Evolutionary conservation across 306 rosid species (phyloP).

Genomic region (Luffa acutangula): DNA sequence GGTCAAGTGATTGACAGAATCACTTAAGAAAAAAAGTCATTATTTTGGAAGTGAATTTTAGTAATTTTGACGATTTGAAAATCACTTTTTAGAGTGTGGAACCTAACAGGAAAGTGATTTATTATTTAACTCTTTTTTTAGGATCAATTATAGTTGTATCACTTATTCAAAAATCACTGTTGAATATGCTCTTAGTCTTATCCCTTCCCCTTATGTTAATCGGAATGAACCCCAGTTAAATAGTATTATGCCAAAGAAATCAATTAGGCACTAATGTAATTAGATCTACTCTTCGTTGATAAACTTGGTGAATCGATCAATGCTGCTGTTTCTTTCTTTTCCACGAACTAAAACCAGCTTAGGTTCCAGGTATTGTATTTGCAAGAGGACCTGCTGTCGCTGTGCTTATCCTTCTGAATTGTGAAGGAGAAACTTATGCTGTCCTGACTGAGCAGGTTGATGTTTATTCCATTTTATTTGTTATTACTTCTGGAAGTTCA

Average conservation of each 20-base stretch:
- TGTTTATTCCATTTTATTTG: not conserved
- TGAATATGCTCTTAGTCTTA: not conserved
- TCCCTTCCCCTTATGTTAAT: not conserved
- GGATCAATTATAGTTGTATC: not conserved
- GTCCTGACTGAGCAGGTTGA: slow-evolving; percentile 88
- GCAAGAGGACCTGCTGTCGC: slow-evolving; percentile 96
- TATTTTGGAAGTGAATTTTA: not conserved
- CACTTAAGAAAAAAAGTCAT: not conserved
- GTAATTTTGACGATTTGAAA: not conserved
- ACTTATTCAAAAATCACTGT: not conserved
- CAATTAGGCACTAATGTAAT: not conserved
- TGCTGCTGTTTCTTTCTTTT: slow-evolving; percentile 16
- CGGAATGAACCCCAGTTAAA: not conserved
- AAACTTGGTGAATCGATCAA: not conserved
- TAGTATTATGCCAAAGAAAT: not conserved
- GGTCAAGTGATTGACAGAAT: not conserved
- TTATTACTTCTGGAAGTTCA: not conserved
- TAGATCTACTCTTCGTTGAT: not conserved
- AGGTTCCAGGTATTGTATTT: slow-evolving; percentile 96
- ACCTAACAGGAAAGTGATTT: not conserved
- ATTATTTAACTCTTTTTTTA: too few species aligned
- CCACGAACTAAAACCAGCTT: slow-evolving; percentile 28
- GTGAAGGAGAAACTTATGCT: slow-evolving; percentile 71
- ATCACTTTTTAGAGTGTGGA: not conserved
- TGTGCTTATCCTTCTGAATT: slow-evolving; percentile 66